Base-by-base conservation (phyloP, 2,329 filamentous ascomycete genomes). In the Diaporthe amygdali region DNA sequence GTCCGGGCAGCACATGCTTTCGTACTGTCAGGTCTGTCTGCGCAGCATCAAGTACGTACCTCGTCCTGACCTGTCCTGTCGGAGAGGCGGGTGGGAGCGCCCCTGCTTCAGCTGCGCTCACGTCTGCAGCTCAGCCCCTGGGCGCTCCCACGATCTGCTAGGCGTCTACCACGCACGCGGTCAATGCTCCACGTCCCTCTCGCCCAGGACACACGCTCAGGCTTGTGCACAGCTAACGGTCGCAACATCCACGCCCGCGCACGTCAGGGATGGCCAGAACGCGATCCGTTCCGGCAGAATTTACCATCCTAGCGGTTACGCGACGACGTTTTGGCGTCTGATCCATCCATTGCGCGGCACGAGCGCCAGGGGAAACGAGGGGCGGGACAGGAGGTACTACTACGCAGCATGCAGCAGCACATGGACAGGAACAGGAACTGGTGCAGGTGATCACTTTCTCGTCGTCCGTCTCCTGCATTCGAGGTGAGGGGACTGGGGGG, bases 221-320 rank as follows among this genome's bases (percentile, higher is more conserved):
- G 10, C 59, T 25, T 49, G 59, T 64, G 44, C 59, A 64, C 12
- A 15, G 32, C 44, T 64, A 64, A 64, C 44, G 44, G n/a, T 20
- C 14, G 59, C 41, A 22, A 27, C 59, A 20, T 14, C n/a, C 7
- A 20, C 59, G 30, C 30, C 41, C 59, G 34, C 56, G 66, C 66
- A 66, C 8, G 20, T 44, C 63, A 52, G 46, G 63, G 66, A 56
- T 59, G 41, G 41, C 41, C 15, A 59, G 49, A 39, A 49, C 55
- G 46, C 66, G 66, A 59, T 54, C 52, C 66, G 66, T 68, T 51
- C 66, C 66, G 66, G 66, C 66, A 68, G 52, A 56, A 49, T 55
- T 56, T 49, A 47, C 66, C 55, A 67, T 54, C 47, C 51, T 54
- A 44, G 64, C 39, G 51, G 66, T 55, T 68, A 68, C 66, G 66